phyloP scores from a whole-genome alignment of 306 rosid species.

The Gillenia trifoliata region DNA sequence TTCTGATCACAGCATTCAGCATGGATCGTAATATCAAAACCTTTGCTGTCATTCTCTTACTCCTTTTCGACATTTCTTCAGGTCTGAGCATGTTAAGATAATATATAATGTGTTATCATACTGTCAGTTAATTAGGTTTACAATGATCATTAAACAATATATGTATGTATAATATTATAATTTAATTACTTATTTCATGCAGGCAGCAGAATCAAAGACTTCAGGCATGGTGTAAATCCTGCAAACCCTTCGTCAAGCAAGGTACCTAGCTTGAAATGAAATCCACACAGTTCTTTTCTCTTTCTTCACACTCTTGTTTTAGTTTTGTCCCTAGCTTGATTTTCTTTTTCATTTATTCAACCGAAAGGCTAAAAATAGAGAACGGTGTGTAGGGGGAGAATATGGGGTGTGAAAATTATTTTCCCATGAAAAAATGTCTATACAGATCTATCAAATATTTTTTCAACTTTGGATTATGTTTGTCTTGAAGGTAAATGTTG shows the following conservation, averaged over 20 bases:
- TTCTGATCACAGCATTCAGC: neutral
- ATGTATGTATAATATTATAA: no score
- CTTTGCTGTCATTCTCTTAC: slow-evolving; percentile 22
- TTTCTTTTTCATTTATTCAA: neutral
- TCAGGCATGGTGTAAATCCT: slow-evolving; percentile 21
- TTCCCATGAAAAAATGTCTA: neutral
- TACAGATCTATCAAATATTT: no score
- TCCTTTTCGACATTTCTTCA: slow-evolving; percentile 37
- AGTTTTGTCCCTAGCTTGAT: neutral
- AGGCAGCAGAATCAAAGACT: slow-evolving; percentile 38
- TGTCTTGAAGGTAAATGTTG: slow-evolving; percentile 3
- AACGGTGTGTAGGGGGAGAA: neutral
- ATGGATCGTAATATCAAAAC: slow-evolving; percentile 13
- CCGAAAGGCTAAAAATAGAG: neutral
- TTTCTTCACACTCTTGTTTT: neutral
- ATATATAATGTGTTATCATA: neutral
- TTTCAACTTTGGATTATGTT: no score
- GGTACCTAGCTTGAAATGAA: slow-evolving; percentile 21
- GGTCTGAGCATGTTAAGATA: slow-evolving; percentile 27
- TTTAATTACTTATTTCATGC: neutral
- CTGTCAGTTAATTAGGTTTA: neutral
- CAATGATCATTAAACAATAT: no score
- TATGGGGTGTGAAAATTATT: no score
- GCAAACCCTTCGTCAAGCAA: slow-evolving; percentile 21
- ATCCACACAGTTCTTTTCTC: neutral